Evolutionary conservation across 805 yeast species (phyloP), one percentile per base, ranked within the genome.

Genomic region (Yarrowia hollandica): DNA sequence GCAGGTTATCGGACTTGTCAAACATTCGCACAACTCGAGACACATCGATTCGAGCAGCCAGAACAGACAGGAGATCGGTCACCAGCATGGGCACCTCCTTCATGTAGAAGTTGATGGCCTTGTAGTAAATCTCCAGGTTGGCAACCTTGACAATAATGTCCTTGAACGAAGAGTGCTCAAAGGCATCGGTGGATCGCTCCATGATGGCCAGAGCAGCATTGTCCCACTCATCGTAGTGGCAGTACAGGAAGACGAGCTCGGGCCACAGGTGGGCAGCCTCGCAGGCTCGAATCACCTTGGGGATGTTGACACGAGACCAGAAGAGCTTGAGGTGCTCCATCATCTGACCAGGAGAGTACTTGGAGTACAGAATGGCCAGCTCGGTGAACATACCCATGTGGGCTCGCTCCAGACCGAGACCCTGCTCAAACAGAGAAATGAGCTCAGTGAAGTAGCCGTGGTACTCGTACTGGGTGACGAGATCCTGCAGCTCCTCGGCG

Each of bases 361-460:
- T 92, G 64, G 95, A 82, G 77, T 92, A 94, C 66, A 94, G 78
- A 48, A 88, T 80, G 19, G 98, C 96, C 67, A 94, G 80, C 74
- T 91, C 97, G 10, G 99, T 94, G 73, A 94, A 94, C 97, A 94
- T 92, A 67, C 98, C 99, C 99, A 94, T 94, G 72, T 94, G 99
- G 34, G 99, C 99, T 73, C 99, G 88, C 78, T 94, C 99, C 66
- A 94, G 80, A 38, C 96, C 95, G 62, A 94, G 80, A 64, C 98
- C 98, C 67, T 90, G 92, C 75, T 94, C 99, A 68, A 94, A 90
- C 68, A 94, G 81, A 15, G 97, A 83, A 64, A 92, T 88, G 64
- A 94, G 79, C 77, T 94, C 96, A 65, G 84, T 87, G 75, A 91
- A 91, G 75, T 90, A 89, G 41, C 99, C 99, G 65, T 86, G 82